phyloP scores from a whole-genome alignment of 352 stramenopile genomes.

The Bremia lactucae region DNA sequence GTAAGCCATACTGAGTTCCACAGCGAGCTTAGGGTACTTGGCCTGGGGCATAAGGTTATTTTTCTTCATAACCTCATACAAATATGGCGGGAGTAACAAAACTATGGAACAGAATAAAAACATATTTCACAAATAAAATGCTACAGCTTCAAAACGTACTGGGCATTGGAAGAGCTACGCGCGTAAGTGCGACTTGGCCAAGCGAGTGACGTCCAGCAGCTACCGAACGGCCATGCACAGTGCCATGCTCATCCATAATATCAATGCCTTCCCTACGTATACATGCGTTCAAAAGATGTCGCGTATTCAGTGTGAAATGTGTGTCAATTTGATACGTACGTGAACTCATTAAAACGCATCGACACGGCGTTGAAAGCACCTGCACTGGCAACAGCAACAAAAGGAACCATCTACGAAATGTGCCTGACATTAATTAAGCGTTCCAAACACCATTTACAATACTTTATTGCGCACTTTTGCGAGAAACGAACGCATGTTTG shows the following conservation, averaged over 20 bases:
- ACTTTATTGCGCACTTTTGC: constrained; percentile 33
- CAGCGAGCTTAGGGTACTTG: constrained; percentile 62
- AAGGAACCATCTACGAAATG: constrained; percentile 61
- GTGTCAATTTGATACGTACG: constrained; percentile 35
- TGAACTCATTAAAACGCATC: constrained; percentile 82
- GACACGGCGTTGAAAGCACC: constrained; percentile 82
- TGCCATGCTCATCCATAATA: constrained; percentile 69
- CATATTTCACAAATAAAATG: background rate
- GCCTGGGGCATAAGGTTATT: constrained; percentile 56
- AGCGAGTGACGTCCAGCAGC: constrained; percentile 72
- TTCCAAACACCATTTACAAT: background rate
- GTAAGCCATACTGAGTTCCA: constrained; percentile 61
- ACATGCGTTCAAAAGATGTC: background rate
- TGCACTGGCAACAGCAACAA: constrained; percentile 70
- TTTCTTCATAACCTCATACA: constrained; percentile 72
- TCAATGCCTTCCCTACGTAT: constrained; percentile 66
- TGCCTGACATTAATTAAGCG: background rate
- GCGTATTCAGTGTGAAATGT: no score
- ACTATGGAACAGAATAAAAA: constrained; percentile 21
- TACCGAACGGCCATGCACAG: constrained; percentile 67
- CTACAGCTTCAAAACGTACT: constrained; percentile 30
- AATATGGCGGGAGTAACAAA: constrained; percentile 68
- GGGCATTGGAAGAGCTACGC: constrained; percentile 66
- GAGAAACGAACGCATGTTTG: constrained; percentile 41
- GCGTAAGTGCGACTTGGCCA: constrained; percentile 67